Base-by-base conservation (phyloP, 768 basidiomycete genomes). In the Phylloporus sp. region DNA sequence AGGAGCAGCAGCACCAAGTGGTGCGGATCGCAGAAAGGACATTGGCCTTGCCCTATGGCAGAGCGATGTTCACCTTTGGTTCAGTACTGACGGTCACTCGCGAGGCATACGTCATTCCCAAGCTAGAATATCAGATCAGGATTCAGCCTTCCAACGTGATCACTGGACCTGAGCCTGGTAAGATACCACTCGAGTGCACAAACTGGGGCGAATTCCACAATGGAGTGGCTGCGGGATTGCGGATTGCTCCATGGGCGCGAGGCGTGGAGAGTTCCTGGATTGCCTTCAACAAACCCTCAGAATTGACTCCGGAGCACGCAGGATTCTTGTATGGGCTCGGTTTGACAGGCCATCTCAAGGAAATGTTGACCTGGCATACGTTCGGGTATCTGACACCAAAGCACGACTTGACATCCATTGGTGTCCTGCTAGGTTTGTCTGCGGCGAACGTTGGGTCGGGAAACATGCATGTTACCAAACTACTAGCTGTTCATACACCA, bases 151-250 rank as follows among this genome's bases (percentile, higher is more conserved):
- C 81, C 42, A 88, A 87, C 57, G 65, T 81, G 29, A 71, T 74
- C 9, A 75, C 84, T 26, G 64, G 76, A 14, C 81, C 84, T 1
- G 89, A 90, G 48, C 61, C 72, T n/a, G 82, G 83, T 17, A 87
- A 90, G 62, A 78, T 92, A 48, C 72, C 78, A 0, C 55, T 68
- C 1, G 94, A 97, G 34, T 84, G 82, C 24, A 67, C 80, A 6
- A 78, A 75, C 42, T 99, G 95, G 96, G 92, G 90, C n/a, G 89
- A 94, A 50, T 99, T 99, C 67, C 93, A 98, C 67, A 93, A 95
- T 53, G 96, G 96, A 9, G 95, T 96, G 0, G 91, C 92, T 8
- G 89, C 91, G 5, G 96, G 86, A 3, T 66, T 99, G 35, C 82
- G 90, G 7, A 81, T 97, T 40, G 82, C 86, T 0, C 81, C 88